Evolutionary conservation across 208 protist genomes (phyloP).

Genomic region (Herpetomonas tarakana): DNA sequence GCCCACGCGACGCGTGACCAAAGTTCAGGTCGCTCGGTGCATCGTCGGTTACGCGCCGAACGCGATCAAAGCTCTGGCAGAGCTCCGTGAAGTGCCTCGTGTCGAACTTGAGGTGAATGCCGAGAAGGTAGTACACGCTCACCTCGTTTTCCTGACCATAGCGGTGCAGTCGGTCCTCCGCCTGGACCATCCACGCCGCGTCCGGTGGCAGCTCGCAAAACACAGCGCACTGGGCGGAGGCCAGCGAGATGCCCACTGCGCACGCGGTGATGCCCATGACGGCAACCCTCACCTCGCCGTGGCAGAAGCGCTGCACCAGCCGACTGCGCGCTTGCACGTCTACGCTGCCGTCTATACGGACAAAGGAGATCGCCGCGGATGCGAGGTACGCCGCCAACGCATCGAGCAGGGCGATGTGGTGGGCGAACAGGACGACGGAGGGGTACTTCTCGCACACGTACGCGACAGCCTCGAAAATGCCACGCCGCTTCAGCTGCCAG

Average conservation of each 20-base stretch:
- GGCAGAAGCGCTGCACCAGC: slow-evolving; percentile 40
- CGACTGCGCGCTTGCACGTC: slow-evolving; percentile 23
- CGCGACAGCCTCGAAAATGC: slow-evolving; percentile 61
- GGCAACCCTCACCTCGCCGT: slow-evolving; percentile 34
- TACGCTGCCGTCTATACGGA: slow-evolving; percentile 68
- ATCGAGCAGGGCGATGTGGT: slow-evolving; percentile 71
- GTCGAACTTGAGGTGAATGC: slow-evolving; percentile 60
- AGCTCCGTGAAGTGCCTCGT: slow-evolving; percentile 52
- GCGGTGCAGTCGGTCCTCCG: slow-evolving; percentile 83
- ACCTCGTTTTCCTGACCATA: slow-evolving; percentile 52
- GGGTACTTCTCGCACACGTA: slow-evolving; percentile 48
- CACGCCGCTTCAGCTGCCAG: slow-evolving; percentile 53
- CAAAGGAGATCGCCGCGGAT: slow-evolving; percentile 18
- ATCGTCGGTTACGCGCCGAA: slow-evolving; percentile 9
- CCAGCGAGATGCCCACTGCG: slow-evolving; percentile 71
- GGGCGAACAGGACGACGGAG: slow-evolving; percentile 71
- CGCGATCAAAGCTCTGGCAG: slow-evolving; percentile 22
- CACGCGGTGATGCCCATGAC: slow-evolving; percentile 79
- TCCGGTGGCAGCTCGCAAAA: slow-evolving; percentile 85
- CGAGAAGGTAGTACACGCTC: slow-evolving; percentile 63
- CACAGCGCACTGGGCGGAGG: slow-evolving; percentile 59
- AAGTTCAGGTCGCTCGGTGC: too few relatives aligned
- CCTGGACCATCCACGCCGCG: slow-evolving; percentile 71
- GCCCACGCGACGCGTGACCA: too few relatives aligned
- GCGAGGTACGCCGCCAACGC: slow-evolving; percentile 25